Evolutionary conservation across 257 asterid genomes (phyloP).

Genomic region (Penstemon barbatus): DNA sequence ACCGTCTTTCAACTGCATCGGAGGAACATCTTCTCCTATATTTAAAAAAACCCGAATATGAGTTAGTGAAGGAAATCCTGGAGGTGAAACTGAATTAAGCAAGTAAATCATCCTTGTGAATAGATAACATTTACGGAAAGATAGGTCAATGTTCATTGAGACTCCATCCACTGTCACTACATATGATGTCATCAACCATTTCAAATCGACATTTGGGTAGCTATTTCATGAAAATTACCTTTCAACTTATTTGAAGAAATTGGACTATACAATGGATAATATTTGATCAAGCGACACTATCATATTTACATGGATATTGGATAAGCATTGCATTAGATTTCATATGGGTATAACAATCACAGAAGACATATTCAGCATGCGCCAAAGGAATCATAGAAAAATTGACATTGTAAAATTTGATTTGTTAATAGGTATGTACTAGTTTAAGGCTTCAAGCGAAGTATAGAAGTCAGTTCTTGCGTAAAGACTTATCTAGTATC

Average conservation of each 20-base stretch:
- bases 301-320: no score
- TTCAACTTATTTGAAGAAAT: constrained; percentile 5
- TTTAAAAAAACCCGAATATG: background rate
- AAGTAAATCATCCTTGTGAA: constrained; percentile 16
- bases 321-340: no score
- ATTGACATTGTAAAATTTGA: background rate
- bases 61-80: constrained; percentile 20
- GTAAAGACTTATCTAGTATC: background rate
- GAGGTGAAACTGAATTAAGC: background rate
- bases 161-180: constrained; percentile 9
- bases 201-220: constrained; percentile 11
- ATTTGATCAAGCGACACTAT: background rate
- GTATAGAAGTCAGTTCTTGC: no score
- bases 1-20: constrained; percentile 98
- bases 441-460: no score
- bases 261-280: constrained; percentile 1
- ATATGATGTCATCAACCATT: constrained; percentile 4
- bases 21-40: constrained; percentile 94
- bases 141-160: background rate
- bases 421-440: background rate
- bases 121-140: background rate
- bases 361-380: background rate
- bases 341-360: no score
- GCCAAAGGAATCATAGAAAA: background rate
- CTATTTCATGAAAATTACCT: background rate